Percentiles rank a stretch among this genome's conserved stretches.
These are phyloP conservation scores for Epithele typhae DNA, from an alignment of 768 basidiomycete species.

Conservation along the genomic window DNA sequence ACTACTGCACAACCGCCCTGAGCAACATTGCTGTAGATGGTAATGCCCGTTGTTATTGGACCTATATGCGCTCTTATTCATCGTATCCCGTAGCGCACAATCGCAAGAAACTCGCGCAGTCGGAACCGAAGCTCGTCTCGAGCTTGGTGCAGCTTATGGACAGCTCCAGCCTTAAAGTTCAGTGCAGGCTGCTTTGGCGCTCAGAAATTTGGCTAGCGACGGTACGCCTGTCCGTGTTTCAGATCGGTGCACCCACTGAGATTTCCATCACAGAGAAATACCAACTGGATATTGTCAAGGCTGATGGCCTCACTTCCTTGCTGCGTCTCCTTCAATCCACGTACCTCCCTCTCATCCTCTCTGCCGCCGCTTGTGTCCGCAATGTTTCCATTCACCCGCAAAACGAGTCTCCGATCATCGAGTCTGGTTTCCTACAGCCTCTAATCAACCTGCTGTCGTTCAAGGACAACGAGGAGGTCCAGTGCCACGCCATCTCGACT, in stretches of 20 bases:
- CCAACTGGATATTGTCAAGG: slow-evolving; percentile 96
- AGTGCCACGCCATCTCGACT: slow-evolving; percentile 98
- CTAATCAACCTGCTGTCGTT: slow-evolving; percentile 94
- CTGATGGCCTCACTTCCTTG: slow-evolving; percentile 87
- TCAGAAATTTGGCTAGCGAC: slow-evolving; percentile 95
- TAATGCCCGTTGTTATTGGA: slow-evolving; percentile 26
- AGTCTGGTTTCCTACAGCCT: slow-evolving; percentile 94
- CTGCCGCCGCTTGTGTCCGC: slow-evolving; percentile 96
- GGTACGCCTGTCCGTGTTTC: slow-evolving; percentile 43
- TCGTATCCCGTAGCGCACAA: slow-evolving; percentile 59
- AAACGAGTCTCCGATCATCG: slow-evolving; percentile 99
- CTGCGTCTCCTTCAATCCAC: slow-evolving; percentile 94
- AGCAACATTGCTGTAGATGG: slow-evolving; percentile 99
- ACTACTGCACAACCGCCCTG: slow-evolving; percentile 97
- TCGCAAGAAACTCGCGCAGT: slow-evolving; percentile 90
- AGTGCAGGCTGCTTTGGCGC: slow-evolving; percentile 97
- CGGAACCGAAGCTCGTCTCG: slow-evolving; percentile 90
- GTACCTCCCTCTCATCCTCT: slow-evolving; percentile 95
- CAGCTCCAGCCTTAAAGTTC: slow-evolving; percentile 94
- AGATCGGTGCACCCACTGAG: neutral
- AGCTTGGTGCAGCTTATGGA: slow-evolving; percentile 97
- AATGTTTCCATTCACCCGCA: slow-evolving; percentile 98
- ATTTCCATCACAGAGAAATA: slow-evolving; percentile 87
- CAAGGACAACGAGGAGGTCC: slow-evolving; percentile 99
- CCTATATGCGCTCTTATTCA: too few relatives aligned